phyloP scores from a whole-genome alignment of 345 rosid genomes.

The Durio zibethinus region DNA sequence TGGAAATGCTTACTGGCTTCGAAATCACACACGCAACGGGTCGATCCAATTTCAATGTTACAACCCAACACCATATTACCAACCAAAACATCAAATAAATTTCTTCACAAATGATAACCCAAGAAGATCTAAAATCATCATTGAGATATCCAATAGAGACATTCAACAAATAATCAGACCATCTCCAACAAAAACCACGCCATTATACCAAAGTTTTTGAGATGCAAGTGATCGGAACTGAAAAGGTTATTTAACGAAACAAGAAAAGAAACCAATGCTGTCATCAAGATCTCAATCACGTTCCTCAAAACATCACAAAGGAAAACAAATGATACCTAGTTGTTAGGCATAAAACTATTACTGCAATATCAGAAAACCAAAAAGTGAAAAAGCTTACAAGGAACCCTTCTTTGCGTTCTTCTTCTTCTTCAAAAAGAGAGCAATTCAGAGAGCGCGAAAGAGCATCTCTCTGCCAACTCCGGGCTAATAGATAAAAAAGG shows the following conservation, averaged over 20 bases:
- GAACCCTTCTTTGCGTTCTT: background rate
- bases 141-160: background rate
- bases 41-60: background rate
- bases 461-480: conserved; percentile 9
- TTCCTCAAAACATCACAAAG: background rate
- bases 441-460: conserved; percentile 34
- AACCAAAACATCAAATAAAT: conserved; percentile 2
- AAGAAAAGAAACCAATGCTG: conserved; percentile 10
- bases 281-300: conserved; percentile 8
- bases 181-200: conserved; percentile 6
- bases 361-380: background rate
- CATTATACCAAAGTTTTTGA: background rate
- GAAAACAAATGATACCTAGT: background rate
- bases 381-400: conserved; percentile 12
- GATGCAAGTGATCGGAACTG: background rate
- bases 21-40: background rate
- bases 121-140: background rate
- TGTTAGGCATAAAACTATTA: background rate
- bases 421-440: conserved; percentile 13
- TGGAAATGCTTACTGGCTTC: background rate
- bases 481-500: conserved; percentile 3
- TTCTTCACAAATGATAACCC: background rate
- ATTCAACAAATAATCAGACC: background rate
- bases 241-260: background rate
- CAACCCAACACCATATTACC: background rate